Evolutionary conservation across 495 filamentous ascomycete genomes (phyloP).

Genomic region (Penicillium diatomitis): DNA sequence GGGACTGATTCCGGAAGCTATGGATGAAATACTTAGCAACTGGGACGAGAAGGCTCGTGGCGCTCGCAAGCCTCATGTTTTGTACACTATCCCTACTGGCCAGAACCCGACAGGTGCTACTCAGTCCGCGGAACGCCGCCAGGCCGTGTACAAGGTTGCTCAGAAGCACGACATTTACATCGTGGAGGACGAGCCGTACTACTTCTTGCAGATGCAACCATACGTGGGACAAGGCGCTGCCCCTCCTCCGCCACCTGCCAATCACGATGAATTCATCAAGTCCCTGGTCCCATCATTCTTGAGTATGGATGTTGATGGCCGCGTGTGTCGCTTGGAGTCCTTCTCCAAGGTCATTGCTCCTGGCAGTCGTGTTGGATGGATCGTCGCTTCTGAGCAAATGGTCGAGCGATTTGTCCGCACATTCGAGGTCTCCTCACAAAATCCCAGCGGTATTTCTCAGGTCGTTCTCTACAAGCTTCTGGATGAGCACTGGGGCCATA

Average conservation of each 20-base stretch:
- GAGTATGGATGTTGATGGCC: slow-evolving; percentile 55
- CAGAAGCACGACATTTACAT: slow-evolving; percentile 81
- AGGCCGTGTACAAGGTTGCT: slow-evolving; percentile 64
- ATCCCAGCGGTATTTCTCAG: slow-evolving; percentile 75
- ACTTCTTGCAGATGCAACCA: slow-evolving; percentile 93
- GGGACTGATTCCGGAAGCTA: slow-evolving; percentile 58
- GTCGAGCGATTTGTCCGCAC: slow-evolving; percentile 69
- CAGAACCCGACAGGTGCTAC: slow-evolving; percentile 93
- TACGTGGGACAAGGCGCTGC: slow-evolving; percentile 49
- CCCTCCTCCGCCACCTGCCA: slow-evolving; percentile 43
- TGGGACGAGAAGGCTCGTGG: slow-evolving; percentile 54
- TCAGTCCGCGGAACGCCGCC: slow-evolving; percentile 52
- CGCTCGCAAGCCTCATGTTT: slow-evolving; percentile 63
- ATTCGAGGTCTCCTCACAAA: slow-evolving; percentile 71
- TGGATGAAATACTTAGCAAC: slow-evolving; percentile 56
- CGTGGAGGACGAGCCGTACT: slow-evolving; percentile 96
- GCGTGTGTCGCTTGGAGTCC: slow-evolving; percentile 59
- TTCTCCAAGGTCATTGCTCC: slow-evolving; percentile 62
- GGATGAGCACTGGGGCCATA: slow-evolving; percentile 90
- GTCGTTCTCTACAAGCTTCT: slow-evolving; percentile 78
- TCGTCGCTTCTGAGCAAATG: slow-evolving; percentile 69
- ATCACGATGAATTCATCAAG: slow-evolving; percentile 50
- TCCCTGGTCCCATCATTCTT: slow-evolving; percentile 53
- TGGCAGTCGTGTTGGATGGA: slow-evolving; percentile 53
- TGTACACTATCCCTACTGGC: slow-evolving; percentile 49